These are phyloP conservation scores for Trichosporon faecale DNA, from an alignment of 1,284 basidiomycete genomes.

Conservation along the genomic window DNA sequence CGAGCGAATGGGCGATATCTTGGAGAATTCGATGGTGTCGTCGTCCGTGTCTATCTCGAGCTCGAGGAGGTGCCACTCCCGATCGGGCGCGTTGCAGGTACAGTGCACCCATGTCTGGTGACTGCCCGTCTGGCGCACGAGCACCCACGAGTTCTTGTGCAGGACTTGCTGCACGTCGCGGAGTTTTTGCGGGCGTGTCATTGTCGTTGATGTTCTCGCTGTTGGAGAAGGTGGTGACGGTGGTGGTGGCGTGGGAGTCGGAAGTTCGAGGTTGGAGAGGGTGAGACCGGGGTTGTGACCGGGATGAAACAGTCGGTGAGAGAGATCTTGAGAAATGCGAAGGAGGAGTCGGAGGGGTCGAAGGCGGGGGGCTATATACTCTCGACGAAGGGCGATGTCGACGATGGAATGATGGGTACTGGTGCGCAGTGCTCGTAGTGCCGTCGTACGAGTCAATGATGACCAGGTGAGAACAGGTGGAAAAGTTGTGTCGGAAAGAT, in stretches of 20 bases:
- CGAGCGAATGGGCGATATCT: no score
- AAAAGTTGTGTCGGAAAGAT: no score
- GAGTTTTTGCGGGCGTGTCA: conserved; percentile 7
- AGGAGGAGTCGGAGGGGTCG: background rate
- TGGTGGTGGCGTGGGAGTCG: background rate
- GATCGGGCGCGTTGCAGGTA: background rate
- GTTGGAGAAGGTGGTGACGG: background rate
- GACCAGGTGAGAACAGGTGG: no score
- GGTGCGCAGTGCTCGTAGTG: no score
- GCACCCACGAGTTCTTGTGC: conserved; percentile 4
- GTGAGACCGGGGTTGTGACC: background rate
- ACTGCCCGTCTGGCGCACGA: conserved; percentile 1
- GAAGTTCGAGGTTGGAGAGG: background rate
- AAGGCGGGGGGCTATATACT: background rate
- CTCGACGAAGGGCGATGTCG: no score
- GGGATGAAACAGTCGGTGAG: background rate
- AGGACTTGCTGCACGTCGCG: background rate
- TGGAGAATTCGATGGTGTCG: no score
- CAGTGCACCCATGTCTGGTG: conserved; percentile 13
- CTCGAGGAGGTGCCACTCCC: background rate
- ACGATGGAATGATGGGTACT: no score
- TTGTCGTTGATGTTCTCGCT: background rate
- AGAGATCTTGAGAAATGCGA: background rate
- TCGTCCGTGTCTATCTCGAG: background rate
- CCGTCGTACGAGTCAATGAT: background rate